These are phyloP conservation scores for Alternaria conjuncta DNA, from an alignment of 2,329 filamentous ascomycete genomes.

Conservation along the genomic window DNA sequence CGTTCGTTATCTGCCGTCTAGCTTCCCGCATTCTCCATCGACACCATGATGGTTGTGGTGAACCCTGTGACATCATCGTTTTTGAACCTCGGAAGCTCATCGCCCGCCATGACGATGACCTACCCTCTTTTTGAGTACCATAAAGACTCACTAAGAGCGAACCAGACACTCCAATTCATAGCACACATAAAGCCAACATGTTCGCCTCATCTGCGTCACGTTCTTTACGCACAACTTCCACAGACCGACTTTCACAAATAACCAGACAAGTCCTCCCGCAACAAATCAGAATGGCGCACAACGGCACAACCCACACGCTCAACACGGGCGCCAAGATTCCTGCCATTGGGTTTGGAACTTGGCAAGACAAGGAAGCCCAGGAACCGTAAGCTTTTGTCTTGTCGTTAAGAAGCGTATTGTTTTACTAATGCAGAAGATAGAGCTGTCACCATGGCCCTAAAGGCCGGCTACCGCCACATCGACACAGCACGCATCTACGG, in stretches of 20 bases:
- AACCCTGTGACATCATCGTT: slow-evolving; percentile 5
- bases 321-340: slow-evolving; percentile 78
- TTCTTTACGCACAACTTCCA: slow-evolving; percentile 17
- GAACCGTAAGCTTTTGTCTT: slow-evolving; percentile 23
- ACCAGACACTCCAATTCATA: not conserved
- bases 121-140: not conserved
- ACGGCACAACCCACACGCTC: slow-evolving; percentile 57
- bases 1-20: not conserved
- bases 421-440: slow-evolving; percentile 9
- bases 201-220: slow-evolving; percentile 20
- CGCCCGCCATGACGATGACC: slow-evolving; percentile 1
- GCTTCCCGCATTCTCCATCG: not conserved
- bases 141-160: not conserved
- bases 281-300: slow-evolving; percentile 39
- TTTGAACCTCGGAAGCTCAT: not conserved
- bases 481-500: slow-evolving; percentile 39
- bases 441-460: slow-evolving; percentile 48
- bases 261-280: slow-evolving; percentile 21
- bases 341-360: slow-evolving; percentile 66
- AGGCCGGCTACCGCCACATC: slow-evolving; percentile 40
- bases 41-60: not conserved
- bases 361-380: slow-evolving; percentile 41
- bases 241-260: slow-evolving; percentile 22
- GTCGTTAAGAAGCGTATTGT: not conserved
- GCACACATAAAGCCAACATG: slow-evolving; percentile 14